A percentile compares a stretch with the other conserved stretches of the same genome.
phyloP scores from a whole-genome alignment of 108 stramenopile species.

The Cylindrotheca closterium region DNA sequence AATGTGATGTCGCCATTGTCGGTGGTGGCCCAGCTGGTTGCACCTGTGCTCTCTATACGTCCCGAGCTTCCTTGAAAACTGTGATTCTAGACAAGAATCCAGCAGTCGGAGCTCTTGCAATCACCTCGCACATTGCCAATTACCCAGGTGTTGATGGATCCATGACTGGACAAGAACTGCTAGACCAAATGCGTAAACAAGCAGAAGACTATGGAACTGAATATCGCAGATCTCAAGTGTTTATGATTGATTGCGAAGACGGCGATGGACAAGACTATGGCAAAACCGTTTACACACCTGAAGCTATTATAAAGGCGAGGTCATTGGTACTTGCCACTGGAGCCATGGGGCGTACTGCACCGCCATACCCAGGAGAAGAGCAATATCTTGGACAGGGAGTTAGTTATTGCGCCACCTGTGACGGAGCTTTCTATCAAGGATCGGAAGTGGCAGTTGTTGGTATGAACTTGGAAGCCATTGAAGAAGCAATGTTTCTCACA shows the following conservation, averaged over 20 bases:
- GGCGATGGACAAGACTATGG: conserved; percentile 7
- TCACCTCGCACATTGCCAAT: conserved; percentile 50
- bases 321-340: conserved; percentile 79
- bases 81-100: conserved; percentile 55
- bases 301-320: conserved; percentile 26
- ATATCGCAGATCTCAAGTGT: conserved; percentile 30
- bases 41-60: conserved; percentile 54
- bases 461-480: conserved; percentile 54
- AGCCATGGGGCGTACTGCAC: conserved; percentile 72
- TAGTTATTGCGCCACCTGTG: conserved; percentile 91
- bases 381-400: conserved; percentile 77
- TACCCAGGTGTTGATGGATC: conserved; percentile 45
- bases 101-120: conserved; percentile 40
- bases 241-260: conserved; percentile 35
- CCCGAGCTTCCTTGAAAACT: conserved; percentile 44
- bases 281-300: conserved; percentile 40
- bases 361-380: conserved; percentile 68
- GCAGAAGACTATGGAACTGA: conserved; percentile 45
- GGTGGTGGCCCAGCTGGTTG: conserved; percentile 68
- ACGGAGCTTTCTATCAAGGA: conserved; percentile 80
- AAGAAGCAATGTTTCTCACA: conserved; percentile 68
- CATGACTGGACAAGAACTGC: conserved; percentile 39
- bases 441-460: conserved; percentile 74
- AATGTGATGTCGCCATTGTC: conserved; percentile 61
- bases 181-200: conserved; percentile 48